Evolutionary conservation across 805 yeast genomes (phyloP), one percentile per base, ranked within the genome.

Genomic region (Groenewaldozyma salmanticensis): DNA sequence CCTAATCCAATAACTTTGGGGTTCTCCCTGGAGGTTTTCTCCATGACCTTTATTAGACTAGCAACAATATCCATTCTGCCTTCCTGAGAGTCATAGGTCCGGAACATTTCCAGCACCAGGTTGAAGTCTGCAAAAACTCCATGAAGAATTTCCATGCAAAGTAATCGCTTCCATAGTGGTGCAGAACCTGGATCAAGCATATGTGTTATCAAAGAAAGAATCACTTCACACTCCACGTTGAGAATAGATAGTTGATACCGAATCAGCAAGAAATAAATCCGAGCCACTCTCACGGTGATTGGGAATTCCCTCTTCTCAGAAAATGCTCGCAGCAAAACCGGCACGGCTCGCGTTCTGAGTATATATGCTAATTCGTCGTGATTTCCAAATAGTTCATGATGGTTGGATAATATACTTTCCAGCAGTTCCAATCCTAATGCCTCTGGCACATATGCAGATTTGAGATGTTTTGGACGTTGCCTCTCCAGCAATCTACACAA

Each of bases 171-270:
- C 96, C 96, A 90, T 4, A 53, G 43, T 2, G 79, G 77, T 0
- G 70, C 68, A 0, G 78, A 69, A 4, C 75, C 77, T 27, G 67
- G 65, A 1, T 79, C 67, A n/a, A 84, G 54, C n/a, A 74, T 70
- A 54, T 83, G 94, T 15, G 82, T 83, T 27, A 87, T 60, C 20
- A 82, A 65, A 0, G 94, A 78, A 13, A 90, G 61, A 2, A 88
- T 75, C 4, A 86, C 87, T 53, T 87, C 96, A 20, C 83, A 70
- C 58, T 90, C 96, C 24, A 81, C 71, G 39, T 75, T 80, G 29
- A 90, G 60, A 4, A 75, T 69, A 0, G 68, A 60, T 17, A 87
- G 66, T 50, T 77, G 83, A 20, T 78, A 76, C 27, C 73, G 65
- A 4, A 87, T 59, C 33, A 90, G 57, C 3, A 86, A 63, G 31